phyloP scores from a whole-genome alignment of 192 early-diverging fungal species.

The Backusella morwellensis region DNA sequence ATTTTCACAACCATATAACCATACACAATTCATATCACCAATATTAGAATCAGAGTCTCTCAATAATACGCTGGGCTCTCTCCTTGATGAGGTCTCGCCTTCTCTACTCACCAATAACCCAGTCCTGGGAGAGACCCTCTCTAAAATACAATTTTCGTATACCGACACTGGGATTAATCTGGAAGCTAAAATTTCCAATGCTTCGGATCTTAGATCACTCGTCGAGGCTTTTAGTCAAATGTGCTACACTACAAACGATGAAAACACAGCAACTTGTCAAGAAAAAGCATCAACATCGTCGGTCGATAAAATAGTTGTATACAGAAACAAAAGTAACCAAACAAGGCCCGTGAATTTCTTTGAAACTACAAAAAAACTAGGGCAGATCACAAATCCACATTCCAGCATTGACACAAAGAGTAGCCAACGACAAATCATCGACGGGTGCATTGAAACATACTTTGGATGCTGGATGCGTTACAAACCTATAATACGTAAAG shows the following conservation, averaged over 20 bases:
- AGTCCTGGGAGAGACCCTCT: slow-evolving; percentile 12
- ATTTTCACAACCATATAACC: background rate
- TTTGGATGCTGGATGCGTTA: slow-evolving; percentile 35
- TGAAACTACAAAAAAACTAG: background rate
- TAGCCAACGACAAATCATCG: slow-evolving; percentile 17
- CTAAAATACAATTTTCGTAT: slow-evolving; percentile 24
- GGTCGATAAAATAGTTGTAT: slow-evolving; percentile 3
- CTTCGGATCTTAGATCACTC: slow-evolving; percentile 24
- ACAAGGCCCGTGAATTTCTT: slow-evolving; percentile 33
- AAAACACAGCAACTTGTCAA: background rate
- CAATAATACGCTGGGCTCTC: background rate
- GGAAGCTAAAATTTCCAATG: slow-evolving; percentile 29
- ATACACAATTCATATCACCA: background rate
- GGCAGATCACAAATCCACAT: slow-evolving; percentile 8
- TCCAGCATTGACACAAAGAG: slow-evolving; percentile 8
- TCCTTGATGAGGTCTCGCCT: background rate
- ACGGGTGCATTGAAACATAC: slow-evolving; percentile 31
- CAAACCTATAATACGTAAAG: slow-evolving; percentile 24
- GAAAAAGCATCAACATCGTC: background rate
- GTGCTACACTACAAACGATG: background rate
- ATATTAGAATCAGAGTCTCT: background rate
- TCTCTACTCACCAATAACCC: background rate
- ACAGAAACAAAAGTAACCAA: slow-evolving; percentile 23
- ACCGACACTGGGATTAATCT: slow-evolving; percentile 22
- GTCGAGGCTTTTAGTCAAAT: slow-evolving; percentile 28